Base-by-base conservation (phyloP, 2,329 filamentous ascomycete genomes). In the Teratosphaeria viscida region DNA sequence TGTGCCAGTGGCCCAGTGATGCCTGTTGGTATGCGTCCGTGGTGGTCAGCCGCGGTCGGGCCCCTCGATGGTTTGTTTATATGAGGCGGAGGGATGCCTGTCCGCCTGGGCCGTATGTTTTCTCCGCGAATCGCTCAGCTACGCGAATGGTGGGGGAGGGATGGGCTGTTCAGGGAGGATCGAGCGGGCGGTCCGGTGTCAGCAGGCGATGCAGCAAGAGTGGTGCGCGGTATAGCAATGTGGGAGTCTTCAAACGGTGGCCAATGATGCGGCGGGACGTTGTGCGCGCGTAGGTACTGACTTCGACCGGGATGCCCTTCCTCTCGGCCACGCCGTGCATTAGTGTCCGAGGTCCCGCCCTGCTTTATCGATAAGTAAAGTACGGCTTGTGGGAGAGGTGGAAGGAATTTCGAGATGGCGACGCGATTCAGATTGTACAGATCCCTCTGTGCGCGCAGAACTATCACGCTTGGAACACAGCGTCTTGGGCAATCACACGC, bases 401-500 rank as follows among this genome's bases (percentile, higher is more conserved):
- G 29, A 32, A 39, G 35, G 16, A 39, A 39, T 12, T 39, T 14
- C 16, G 12, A 43, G 16, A n/a, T 43, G 12, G 5, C 2, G 37
- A 43, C 16, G 37, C 8, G 37, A 3, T 43, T 43, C 11, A 43
- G 1, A 16, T 23, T 6, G 16, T n/a, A 6, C 8, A 19, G 5
- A 19, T 49, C 19, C 19, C 16, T 19, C 54, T 56, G 61, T 61
- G 61, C 61, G 61, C 63, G 64, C 60, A 60, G 52, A 58, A 55
- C 58, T 59, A 52, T 68, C 64, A 62, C 65, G 61, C 62, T 57
- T 60, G 55, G 56, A 64, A 59, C 39, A 63, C 29, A 61, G 66
- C 63, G 65, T 64, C 62, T 66, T 64, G 66, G 66, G 64, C 65
- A 67, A 66, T 66, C 61, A 59, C 61, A 58, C 60, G 26, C 55